Base-by-base conservation (phyloP, 1,284 basidiomycete species). In the Erythrobasidium hasegawianum region DNA sequence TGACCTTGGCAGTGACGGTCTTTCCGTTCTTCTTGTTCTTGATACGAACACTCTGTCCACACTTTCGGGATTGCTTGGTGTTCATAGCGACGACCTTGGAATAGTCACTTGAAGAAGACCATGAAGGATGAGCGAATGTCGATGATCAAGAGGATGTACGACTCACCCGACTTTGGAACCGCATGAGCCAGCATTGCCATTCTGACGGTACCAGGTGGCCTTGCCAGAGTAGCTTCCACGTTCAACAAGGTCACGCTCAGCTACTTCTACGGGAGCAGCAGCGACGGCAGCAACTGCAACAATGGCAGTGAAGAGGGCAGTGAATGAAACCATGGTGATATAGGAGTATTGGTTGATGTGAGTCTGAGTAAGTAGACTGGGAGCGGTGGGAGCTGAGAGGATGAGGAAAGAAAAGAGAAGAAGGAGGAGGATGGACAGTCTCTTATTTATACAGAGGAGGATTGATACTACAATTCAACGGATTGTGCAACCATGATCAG, bases 31-130 rank as follows among this genome's bases (percentile, higher is more conserved):
- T 70, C 38, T 71, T 69, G 80, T 88, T 87, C 71, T 81, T 86
- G 76, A 94, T 84, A 70, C 76, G 70, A 70, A 93, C 83, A 59
- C 80, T 75, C 75, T 82, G 78, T 65, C 86, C 87, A 74, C 90
- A 94, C 71, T 86, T 81, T 14, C 76, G 43, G 39, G 52, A 9
- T 86, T 87, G 24, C n/a, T 71, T 70, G 24, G 70, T 76, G 67
- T 71, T 69, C 39, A 60, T 49, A 8, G 72, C 50, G 22, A 53
- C 33, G 59, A 33, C 33, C 33, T 33, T 33, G 33, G 33, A 33
- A 11, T 11, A 4, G 11, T 33, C 33, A 33, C 33, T 40, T 81
- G 40, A 88, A 81, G 59, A 89, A 90, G 73, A 84, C 85, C 74
- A 93, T 82, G 61, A 81, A 72, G 57, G 45, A 29, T 27, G 57